Base-by-base conservation (phyloP, 164 flowering plant genomes). In the Liriodendron chinense region DNA sequence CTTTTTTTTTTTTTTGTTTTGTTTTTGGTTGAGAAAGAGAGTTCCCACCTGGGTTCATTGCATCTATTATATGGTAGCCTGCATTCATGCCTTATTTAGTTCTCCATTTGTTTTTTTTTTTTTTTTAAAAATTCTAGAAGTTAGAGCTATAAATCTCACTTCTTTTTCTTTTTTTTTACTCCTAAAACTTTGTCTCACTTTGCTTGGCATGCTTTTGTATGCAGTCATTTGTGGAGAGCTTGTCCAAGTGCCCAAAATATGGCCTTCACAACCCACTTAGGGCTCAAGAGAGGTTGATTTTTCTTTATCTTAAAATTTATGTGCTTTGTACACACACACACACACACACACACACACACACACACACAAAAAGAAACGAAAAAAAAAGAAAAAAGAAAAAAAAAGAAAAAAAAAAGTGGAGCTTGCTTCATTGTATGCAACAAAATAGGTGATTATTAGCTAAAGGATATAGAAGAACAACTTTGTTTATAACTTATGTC, bases 201-300 rank as follows among this genome's bases (percentile, higher is more conserved):
- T 68, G 24, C 22, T 66, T 75, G 70, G 56, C 13, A 2, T 64
- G 23, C 26, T 59, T 74, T 66, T 74, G 74, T 77, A 43, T 85
- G 77, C 89, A 94, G 98, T 97, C 98, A n/a, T 94, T 87, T 83
- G 98, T 92, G 79, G 93, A 94, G 82, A 96, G 99, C 91, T 86
- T 96, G 83, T 85, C 92, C 72, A 85, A 82, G 71, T 96, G 99
- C 82, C 96, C 96, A 7, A 96, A 96, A 83, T 91, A 89, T 83
- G 99, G 98, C 68, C 85, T 96, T 47, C 98, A 96, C 80, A 96
- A 96, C 85, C 99, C 99, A 72, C 91, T 94, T 77, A 91, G 90
- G 78, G 71, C 88, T 72, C 98, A 94, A 73, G 98, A 96, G 84
- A 94, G 98, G 99, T 96, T 72, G 49, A 75, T 57, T 2, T 24